These are phyloP conservation scores for Salvia miltiorrhiza DNA, from an alignment of 257 asterid species.

Conservation along the genomic window DNA sequence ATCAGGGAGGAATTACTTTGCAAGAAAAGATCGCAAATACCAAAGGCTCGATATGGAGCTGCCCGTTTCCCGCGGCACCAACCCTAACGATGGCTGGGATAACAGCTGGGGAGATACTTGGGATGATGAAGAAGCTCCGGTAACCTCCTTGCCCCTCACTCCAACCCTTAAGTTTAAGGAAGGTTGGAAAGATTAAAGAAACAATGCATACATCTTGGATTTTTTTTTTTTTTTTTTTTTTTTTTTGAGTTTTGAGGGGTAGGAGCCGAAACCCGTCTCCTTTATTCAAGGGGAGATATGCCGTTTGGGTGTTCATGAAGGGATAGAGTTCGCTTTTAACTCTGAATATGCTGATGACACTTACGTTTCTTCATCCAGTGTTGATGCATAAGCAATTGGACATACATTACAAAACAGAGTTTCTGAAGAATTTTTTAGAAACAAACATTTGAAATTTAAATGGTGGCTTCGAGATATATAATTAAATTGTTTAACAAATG, in stretches of 20 bases:
- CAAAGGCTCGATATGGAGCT: slow-evolving; percentile 68
- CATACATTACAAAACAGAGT: background rate
- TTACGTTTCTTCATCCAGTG: background rate
- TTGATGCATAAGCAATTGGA: too few relatives aligned
- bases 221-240: background rate
- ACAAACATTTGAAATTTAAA: background rate
- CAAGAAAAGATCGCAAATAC: slow-evolving; percentile 39
- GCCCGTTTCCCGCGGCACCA: slow-evolving; percentile 56
- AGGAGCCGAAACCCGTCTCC: background rate
- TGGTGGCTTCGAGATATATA: background rate
- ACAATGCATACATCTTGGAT: background rate
- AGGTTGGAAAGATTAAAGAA: slow-evolving; percentile 68
- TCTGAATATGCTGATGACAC: background rate
- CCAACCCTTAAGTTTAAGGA: slow-evolving; percentile 62
- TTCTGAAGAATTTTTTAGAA: background rate
- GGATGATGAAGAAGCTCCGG: slow-evolving; percentile 87
- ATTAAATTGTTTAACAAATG: background rate
- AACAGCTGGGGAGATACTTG: slow-evolving; percentile 76
- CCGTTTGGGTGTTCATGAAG: too few relatives aligned
- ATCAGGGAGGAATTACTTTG: slow-evolving; percentile 33
- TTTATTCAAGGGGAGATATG: too few relatives aligned
- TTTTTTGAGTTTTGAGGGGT: background rate
- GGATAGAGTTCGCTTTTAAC: background rate
- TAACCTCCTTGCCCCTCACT: slow-evolving; percentile 50
- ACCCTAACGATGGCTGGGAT: slow-evolving; percentile 65